These are phyloP conservation scores for Cercospora nicotianae DNA, from an alignment of 2,329 filamentous ascomycete species.

Conservation along the genomic window DNA sequence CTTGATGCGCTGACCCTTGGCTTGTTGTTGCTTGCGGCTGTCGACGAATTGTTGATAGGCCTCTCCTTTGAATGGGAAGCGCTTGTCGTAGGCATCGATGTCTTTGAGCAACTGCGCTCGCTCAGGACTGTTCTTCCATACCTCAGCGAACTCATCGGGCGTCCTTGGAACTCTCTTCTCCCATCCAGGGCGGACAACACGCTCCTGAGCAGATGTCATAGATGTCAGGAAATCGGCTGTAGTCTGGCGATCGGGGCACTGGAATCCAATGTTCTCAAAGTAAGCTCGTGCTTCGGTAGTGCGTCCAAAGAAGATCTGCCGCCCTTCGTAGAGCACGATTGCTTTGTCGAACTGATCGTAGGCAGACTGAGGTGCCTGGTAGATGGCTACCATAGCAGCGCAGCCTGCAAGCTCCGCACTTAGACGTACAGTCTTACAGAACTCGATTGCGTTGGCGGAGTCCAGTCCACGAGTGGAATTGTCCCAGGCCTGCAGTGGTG, in stretches of 20 bases:
- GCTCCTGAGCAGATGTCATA: conserved; percentile 58
- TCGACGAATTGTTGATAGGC: conserved; percentile 48
- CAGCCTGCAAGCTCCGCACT: conserved; percentile 66
- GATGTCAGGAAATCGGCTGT: conserved; percentile 77
- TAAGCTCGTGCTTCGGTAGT: conserved; percentile 64
- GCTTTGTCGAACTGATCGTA: conserved; percentile 72
- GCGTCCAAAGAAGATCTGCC: conserved; percentile 70
- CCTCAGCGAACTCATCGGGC: conserved; percentile 51
- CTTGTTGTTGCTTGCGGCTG: conserved; percentile 50
- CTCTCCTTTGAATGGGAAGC: conserved; percentile 49
- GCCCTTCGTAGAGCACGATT: conserved; percentile 65
- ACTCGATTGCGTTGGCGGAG: conserved; percentile 73
- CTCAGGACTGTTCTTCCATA: conserved; percentile 57
- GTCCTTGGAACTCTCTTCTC: conserved; percentile 51
- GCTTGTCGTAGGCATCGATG: conserved; percentile 50
- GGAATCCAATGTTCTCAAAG: conserved; percentile 70
- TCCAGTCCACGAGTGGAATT: conserved; percentile 74
- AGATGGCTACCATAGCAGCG: conserved; percentile 71
- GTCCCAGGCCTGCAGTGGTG: conserved; percentile 69
- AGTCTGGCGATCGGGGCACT: conserved; percentile 69
- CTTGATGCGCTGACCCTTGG: conserved; percentile 56
- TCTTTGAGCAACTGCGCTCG: conserved; percentile 46
- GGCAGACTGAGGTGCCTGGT: conserved; percentile 68
- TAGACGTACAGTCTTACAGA: conserved; percentile 68
- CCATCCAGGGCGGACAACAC: conserved; percentile 47